phyloP scores from a whole-genome alignment of 2,329 filamentous ascomycete genomes.

The Penicillium glabrum region DNA sequence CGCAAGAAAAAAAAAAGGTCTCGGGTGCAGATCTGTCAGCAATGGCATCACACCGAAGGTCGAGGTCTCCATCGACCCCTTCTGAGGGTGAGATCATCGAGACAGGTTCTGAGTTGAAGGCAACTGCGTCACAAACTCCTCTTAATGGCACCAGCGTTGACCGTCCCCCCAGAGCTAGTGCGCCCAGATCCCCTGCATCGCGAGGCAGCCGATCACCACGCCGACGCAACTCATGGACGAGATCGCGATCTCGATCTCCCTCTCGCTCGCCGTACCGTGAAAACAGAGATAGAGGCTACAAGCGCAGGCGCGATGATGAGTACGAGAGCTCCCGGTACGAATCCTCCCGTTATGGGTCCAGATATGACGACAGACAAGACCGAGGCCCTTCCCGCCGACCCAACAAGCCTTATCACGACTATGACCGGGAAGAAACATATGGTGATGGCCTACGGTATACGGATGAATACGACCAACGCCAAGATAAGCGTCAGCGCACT shows the following conservation, averaged over 20 bases:
- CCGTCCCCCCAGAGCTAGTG: conserved; percentile 80
- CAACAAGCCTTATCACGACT: conserved; percentile 49
- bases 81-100: conserved; percentile 88
- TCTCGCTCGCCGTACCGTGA: conserved; percentile 45
- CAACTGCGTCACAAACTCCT: conserved; percentile 77
- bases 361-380: conserved; percentile 41
- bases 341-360: conserved; percentile 33
- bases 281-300: conserved; percentile 38
- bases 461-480: conserved; percentile 49
- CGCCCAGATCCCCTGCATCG: conserved; percentile 52
- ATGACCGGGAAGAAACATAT: conserved; percentile 48
- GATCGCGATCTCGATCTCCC: conserved; percentile 37
- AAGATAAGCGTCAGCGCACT: conserved; percentile 58
- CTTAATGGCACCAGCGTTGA: conserved; percentile 83
- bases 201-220: conserved; percentile 56
- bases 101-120: conserved; percentile 71
- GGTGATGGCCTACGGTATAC: conserved; percentile 47
- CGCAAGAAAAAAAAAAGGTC: conserved; percentile 6
- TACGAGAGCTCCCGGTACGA: conserved; percentile 27
- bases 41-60: conserved; percentile 50
- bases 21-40: background rate
- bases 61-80: conserved; percentile 61
- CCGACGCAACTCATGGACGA: conserved; percentile 55
- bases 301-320: conserved; percentile 43
- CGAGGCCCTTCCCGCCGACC: conserved; percentile 42